Percentiles rank a stretch among this genome's conserved stretches.
phyloP scores from a whole-genome alignment of 1,284 basidiomycete species.

The Neolentinus lepideus region DNA sequence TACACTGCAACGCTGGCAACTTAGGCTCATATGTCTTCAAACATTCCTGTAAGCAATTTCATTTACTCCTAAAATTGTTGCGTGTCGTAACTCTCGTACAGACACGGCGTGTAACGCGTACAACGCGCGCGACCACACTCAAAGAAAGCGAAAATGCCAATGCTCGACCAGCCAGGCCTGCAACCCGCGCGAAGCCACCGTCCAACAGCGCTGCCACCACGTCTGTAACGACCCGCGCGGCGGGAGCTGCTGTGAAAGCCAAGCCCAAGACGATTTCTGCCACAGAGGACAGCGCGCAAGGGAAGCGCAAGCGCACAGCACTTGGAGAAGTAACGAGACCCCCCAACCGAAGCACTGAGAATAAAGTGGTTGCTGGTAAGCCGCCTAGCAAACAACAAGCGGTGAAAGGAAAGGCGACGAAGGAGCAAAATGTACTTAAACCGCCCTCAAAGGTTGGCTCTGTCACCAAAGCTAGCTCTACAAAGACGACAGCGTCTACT shows the following conservation, averaged over 20 bases:
- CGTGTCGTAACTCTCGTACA: constrained; percentile 18
- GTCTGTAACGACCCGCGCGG: constrained; percentile 19
- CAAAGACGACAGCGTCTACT: constrained; percentile 20
- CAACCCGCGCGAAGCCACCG: constrained; percentile 52
- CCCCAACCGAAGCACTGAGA: constrained; percentile 33
- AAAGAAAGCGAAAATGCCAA: constrained; percentile 58
- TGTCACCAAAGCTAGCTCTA: constrained; percentile 38
- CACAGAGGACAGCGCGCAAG: constrained; percentile 31
- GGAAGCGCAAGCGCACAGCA: constrained; percentile 71
- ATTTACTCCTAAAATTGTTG: not conserved
- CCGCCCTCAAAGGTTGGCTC: constrained; percentile 37
- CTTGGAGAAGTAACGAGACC: constrained; percentile 58
- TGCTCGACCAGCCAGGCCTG: constrained; percentile 43
- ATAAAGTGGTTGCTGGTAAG: constrained; percentile 22
- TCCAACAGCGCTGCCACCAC: constrained; percentile 31
- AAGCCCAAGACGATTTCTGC: constrained; percentile 25
- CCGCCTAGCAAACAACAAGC: constrained; percentile 17
- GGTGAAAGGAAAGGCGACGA: constrained; percentile 39
- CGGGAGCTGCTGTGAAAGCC: constrained; percentile 24
- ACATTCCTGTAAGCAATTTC: constrained; percentile 10
- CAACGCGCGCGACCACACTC: constrained; percentile 38
- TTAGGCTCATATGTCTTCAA: constrained; percentile 9
- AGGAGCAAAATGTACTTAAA: constrained; percentile 30
- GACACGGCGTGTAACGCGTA: constrained; percentile 52
- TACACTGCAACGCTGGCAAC: not conserved